Evolutionary conservation across 768 basidiomycete species (phyloP), one percentile per base, ranked within the genome.

Genomic region (Sporobolomyces phaffii): DNA sequence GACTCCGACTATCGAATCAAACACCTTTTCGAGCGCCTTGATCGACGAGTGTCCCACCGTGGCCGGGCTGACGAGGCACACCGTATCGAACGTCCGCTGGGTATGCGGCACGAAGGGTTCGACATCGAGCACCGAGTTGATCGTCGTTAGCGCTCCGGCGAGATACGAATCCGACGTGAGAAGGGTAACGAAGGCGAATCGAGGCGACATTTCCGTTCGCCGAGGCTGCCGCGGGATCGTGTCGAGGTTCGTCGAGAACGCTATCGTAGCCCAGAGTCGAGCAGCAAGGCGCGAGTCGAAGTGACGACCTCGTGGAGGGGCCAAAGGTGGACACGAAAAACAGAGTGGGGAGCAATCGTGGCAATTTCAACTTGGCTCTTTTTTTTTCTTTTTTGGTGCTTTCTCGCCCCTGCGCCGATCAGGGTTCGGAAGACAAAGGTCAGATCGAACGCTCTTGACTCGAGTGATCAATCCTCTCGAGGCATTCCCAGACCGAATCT

Each of bases 41-140:
- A 92, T 86, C 59, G 88, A 82, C 53, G 83, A 81, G 29, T 93
- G 88, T 77, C 90, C 86, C 77, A 98, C 86, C 0, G 89, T 87
- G 76, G 96, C 91, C 58, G 96, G 96, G 31, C 94, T 94, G 67
- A 94, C 90, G 47, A 99, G 80, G 79, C 91, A 96, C 67, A 92
- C 86, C 18, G 88, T 89, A 53, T 86, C 82, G 64, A 86, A 83
- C 75, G 85, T 82, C 24, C 44, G 56, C 31, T 58, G 28, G 17
- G 10, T 6, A 41, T 43, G 33, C 3, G 51, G 56, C 14, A 31
- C 43, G 45, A 57, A 57, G 33, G 83, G 77, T 75, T 93, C 91
- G 45, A 90, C 76, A 66, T 92, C 89, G 61, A 83, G 84, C 72
- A 99, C 83, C 20, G 94, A 89, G 60, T 88, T 89, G 36, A 85